Conservation (phyloP, 441 rosid species). For the Adansonia grandidieri region DNA sequence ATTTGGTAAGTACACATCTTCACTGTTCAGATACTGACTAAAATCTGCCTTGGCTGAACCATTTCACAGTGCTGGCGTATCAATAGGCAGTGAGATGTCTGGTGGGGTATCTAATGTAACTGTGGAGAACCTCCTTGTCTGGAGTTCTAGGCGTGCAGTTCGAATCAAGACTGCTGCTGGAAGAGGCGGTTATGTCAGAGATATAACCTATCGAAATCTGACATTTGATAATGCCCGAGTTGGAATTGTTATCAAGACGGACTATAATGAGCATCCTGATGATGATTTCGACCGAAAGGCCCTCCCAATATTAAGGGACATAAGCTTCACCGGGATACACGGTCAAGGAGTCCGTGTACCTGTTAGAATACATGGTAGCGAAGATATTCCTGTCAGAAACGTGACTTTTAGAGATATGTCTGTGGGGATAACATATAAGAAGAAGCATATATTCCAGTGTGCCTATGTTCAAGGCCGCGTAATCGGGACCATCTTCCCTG, state of each 20-base stretch:
- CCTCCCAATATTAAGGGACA: conserved; percentile 57
- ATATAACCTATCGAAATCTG: conserved; percentile 69
- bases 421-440: conserved; percentile 83
- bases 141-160: conserved; percentile 90
- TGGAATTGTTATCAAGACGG: conserved; percentile 90
- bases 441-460: conserved; percentile 91
- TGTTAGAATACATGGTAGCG: conserved; percentile 84
- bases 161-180: conserved; percentile 96
- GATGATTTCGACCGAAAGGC: conserved; percentile 75
- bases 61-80: conserved; percentile 80
- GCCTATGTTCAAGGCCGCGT: conserved; percentile 88
- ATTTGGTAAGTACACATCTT: conserved; percentile 25
- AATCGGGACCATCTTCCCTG: conserved; percentile 75
- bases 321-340: conserved; percentile 71
- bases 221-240: conserved; percentile 86
- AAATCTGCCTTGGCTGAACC: conserved; percentile 19
- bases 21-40: conserved; percentile 6
- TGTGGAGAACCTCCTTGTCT: conserved; percentile 70
- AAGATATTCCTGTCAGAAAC: conserved; percentile 74
- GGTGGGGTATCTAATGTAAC: conserved; percentile 93
- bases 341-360: conserved; percentile 96
- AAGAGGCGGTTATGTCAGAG: conserved; percentile 78
- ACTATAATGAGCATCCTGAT: conserved; percentile 94
- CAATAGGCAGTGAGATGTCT: conserved; percentile 96
- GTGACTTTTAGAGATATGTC: conserved; percentile 79